phyloP scores from a whole-genome alignment of 257 asterid species.

The Lavandula angustifolia region DNA sequence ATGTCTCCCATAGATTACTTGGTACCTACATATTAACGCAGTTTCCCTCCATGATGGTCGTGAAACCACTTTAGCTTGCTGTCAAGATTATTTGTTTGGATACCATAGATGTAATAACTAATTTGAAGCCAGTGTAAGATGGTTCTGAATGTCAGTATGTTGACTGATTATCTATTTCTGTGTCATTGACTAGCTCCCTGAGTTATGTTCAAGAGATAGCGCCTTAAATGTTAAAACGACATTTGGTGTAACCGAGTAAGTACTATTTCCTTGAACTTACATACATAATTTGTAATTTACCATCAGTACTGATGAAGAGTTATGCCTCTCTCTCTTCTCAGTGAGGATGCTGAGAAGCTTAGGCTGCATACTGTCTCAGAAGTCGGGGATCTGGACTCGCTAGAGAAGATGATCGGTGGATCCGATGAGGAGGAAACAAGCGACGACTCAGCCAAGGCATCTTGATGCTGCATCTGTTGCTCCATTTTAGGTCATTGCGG shows the following conservation, averaged over 20 bases:
- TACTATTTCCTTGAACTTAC: conserved; percentile 29
- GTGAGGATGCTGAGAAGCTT: conserved; percentile 95
- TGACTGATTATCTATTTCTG: conserved; percentile 1
- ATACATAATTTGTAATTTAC: neutral
- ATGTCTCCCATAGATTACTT: neutral
- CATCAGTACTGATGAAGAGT: conserved; percentile 15
- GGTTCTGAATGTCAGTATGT: neutral
- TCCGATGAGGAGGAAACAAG: conserved; percentile 50
- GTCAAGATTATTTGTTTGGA: neutral
- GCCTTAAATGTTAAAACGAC: conserved; percentile 80
- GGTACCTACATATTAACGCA: neutral
- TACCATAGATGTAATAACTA: neutral
- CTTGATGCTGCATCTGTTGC: conserved; percentile 37
- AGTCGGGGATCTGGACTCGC: conserved; percentile 68
- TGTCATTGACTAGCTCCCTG: conserved; percentile 64
- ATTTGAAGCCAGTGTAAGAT: neutral
- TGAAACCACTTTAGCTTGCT: neutral
- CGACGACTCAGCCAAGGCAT: conserved; percentile 38
- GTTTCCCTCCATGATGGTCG: conserved; percentile 4
- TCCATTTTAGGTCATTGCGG: neutral
- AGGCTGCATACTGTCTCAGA: conserved; percentile 80
- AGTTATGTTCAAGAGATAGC: conserved; percentile 80
- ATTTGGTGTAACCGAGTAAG: conserved; percentile 96
- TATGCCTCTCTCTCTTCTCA: conserved; percentile 33
- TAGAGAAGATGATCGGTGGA: conserved; percentile 76